Percentiles rank a stretch among this genome's conserved stretches.
Conservation (phyloP, 352 stramenopile species). For the Phytophthora cryptogea region DNA sequence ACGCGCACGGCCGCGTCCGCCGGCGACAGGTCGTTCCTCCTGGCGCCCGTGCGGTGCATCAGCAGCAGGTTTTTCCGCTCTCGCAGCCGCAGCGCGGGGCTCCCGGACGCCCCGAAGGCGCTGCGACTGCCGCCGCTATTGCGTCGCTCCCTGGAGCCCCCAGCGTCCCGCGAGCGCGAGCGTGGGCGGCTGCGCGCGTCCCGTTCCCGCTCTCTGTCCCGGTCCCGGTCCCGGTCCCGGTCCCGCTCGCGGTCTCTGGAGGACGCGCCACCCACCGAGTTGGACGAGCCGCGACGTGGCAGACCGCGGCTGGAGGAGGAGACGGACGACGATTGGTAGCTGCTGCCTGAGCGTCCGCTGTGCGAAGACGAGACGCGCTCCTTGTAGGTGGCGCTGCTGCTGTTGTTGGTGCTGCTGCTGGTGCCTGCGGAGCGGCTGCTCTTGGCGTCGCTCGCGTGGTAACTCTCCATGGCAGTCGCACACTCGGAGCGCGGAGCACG, state of each 20-base stretch:
- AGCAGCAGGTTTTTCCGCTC: constrained; percentile 76
- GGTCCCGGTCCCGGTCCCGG: constrained; percentile 37
- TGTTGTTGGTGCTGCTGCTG: constrained; percentile 8
- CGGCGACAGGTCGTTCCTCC: constrained; percentile 50
- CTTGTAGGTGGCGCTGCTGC: constrained; percentile 24
- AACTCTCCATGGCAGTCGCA: constrained; percentile 31
- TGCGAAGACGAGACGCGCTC: constrained; percentile 34
- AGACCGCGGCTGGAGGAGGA: constrained; percentile 26
- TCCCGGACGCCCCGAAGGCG: constrained; percentile 51
- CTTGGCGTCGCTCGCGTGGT: constrained; percentile 36
- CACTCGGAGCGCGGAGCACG: neutral
- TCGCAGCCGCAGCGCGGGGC: constrained; percentile 55
- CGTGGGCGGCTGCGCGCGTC: constrained; percentile 37
- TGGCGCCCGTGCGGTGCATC: constrained; percentile 69
- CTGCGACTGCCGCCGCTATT: constrained; percentile 43
- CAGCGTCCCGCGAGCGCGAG: constrained; percentile 47
- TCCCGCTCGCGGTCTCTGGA: constrained; percentile 45
- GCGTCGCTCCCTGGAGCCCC: constrained; percentile 23
- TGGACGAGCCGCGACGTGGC: constrained; percentile 57
- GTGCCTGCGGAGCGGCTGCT: constrained; percentile 14
- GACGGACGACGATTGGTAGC: constrained; percentile 28
- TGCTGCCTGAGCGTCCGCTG: constrained; percentile 18
- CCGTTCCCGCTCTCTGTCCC: constrained; percentile 31
- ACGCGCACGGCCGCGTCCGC: constrained; percentile 58
- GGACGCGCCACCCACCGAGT: constrained; percentile 26